Evolutionary conservation across 441 rosid genomes (phyloP).

Genomic region (Erodium moschatum): DNA sequence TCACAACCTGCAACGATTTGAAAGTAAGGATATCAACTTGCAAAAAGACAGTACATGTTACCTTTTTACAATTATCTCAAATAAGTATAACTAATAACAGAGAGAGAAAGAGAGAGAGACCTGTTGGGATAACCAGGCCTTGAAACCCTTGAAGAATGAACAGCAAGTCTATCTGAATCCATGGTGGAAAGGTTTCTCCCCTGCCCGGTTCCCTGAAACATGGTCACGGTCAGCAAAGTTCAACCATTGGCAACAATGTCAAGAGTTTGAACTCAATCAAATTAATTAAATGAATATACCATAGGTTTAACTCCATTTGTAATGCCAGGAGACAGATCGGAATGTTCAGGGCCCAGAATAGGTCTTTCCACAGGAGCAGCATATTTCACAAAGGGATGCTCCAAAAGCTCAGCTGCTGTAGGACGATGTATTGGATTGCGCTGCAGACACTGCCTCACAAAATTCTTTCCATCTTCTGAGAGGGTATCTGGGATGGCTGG

Average conservation of each 20-base stretch:
- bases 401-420: conserved; percentile 66
- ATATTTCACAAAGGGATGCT: conserved; percentile 74
- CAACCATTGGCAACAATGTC: neutral
- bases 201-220: conserved; percentile 44
- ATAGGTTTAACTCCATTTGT: conserved; percentile 31
- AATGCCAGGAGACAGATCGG: conserved; percentile 28
- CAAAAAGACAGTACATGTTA: neutral
- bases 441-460: conserved; percentile 71
- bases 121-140: conserved; percentile 34
- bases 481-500: conserved; percentile 84
- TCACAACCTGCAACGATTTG: no score
- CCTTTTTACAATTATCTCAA: no score
- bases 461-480: conserved; percentile 84
- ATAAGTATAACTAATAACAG: neutral
- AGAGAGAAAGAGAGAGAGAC: conserved; percentile 23
- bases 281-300: conserved; percentile 27
- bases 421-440: conserved; percentile 76
- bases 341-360: conserved; percentile 26
- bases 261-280: neutral
- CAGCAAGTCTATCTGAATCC: conserved; percentile 50
- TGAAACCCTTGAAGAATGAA: conserved; percentile 51
- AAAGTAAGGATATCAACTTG: conserved; percentile 21
- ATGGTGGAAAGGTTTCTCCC: conserved; percentile 30
- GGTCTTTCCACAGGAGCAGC: conserved; percentile 56
- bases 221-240: neutral